Percentiles rank a stretch among this genome's conserved stretches.
These are phyloP conservation scores for Quercus dentata DNA, from an alignment of 306 rosid species.

Conservation along the genomic window DNA sequence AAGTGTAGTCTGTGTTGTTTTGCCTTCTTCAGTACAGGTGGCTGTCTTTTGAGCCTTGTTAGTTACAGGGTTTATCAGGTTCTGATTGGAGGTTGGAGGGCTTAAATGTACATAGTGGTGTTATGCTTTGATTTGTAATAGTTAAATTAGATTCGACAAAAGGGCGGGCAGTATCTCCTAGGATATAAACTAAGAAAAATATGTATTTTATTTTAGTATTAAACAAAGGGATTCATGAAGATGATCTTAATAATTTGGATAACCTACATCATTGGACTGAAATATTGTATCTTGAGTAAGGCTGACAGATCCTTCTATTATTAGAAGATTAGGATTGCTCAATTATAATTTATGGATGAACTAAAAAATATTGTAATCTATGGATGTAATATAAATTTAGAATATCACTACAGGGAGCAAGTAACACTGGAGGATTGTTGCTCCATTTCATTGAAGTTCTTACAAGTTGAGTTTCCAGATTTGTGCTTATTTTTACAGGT, in stretches of 20 bases:
- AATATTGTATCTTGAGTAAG: background rate
- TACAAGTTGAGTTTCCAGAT: conserved; percentile 10
- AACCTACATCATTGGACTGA: background rate
- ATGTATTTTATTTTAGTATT: too few species aligned
- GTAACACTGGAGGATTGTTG: background rate
- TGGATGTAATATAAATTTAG: background rate
- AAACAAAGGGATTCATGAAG: too few species aligned
- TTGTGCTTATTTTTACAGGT: conserved; percentile 51
- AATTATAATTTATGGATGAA: background rate
- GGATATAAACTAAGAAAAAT: too few species aligned
- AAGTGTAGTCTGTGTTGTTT: background rate
- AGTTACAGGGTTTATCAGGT: background rate
- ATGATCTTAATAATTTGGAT: background rate
- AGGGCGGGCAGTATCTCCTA: too few species aligned
- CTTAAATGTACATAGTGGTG: background rate
- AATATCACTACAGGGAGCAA: background rate
- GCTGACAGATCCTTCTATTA: background rate
- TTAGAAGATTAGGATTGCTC: background rate
- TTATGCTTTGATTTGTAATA: background rate
- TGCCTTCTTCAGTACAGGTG: background rate
- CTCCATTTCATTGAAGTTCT: background rate
- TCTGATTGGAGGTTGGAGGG: background rate
- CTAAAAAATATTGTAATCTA: too few species aligned
- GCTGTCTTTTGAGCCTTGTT: background rate
- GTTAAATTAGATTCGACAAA: background rate